Conservation (phyloP, 495 filamentous ascomycete genomes). For the Tuber indicum region DNA sequence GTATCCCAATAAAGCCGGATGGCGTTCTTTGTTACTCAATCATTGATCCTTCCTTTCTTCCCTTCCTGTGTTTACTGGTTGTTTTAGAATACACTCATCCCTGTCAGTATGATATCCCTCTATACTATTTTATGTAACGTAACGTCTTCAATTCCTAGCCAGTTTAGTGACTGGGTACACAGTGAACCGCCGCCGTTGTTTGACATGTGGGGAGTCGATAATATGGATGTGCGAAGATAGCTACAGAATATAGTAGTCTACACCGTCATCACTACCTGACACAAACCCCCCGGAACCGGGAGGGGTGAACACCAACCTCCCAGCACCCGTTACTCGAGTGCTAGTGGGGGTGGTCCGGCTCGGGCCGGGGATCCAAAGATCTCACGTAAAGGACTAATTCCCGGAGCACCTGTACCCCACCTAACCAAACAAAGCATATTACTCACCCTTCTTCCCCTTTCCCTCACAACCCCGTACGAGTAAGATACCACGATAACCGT, state of each 20-base stretch:
- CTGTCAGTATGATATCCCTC: background rate
- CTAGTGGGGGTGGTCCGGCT: background rate
- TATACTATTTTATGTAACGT: background rate
- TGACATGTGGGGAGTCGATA: background rate
- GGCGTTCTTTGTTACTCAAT: background rate
- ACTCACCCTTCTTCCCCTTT: no score
- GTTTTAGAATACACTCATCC: background rate
- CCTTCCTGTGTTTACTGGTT: background rate
- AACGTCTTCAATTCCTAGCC: background rate
- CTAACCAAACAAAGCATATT: background rate
- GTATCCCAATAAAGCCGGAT: background rate
- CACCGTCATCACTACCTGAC: background rate
- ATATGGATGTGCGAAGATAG: background rate
- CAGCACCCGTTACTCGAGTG: background rate
- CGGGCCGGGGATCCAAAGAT: background rate
- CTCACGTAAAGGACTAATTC: background rate
- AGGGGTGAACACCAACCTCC: background rate
- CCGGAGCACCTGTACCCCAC: background rate
- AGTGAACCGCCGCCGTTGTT: background rate
- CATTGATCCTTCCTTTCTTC: background rate
- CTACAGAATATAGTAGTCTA: background rate
- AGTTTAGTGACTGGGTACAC: background rate
- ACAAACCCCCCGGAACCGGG: background rate
- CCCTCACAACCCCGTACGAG: background rate
- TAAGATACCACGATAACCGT: background rate